Percentiles rank a stretch among this genome's conserved stretches.
phyloP scores from a whole-genome alignment of 2,329 filamentous ascomycete species.

The Fusarium nisikadoi region DNA sequence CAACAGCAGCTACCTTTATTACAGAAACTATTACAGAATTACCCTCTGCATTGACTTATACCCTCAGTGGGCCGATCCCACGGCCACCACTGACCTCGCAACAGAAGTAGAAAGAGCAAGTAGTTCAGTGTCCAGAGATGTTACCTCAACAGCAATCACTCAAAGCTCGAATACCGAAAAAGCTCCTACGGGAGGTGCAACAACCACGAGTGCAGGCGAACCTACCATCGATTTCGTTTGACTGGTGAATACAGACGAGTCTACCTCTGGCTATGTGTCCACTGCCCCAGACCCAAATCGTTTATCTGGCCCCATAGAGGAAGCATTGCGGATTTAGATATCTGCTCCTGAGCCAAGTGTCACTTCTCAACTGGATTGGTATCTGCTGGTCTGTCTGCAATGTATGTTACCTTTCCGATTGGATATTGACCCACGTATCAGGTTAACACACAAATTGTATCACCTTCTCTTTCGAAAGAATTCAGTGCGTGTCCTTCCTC shows the following conservation, averaged over 20 bases:
- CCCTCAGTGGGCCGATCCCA: not conserved
- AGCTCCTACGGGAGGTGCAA: not conserved
- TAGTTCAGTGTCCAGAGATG: not conserved
- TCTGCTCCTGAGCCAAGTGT: not conserved
- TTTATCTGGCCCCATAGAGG: no score
- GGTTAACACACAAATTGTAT: no score
- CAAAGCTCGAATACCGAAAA: not conserved
- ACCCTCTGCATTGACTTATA: not conserved
- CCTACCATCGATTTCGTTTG: not conserved
- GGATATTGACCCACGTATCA: fast-evolving
- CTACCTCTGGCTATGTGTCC: not conserved
- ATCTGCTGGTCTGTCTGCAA: not conserved
- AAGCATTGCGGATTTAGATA: not conserved
- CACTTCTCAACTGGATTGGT: not conserved
- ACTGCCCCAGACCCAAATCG: not conserved
- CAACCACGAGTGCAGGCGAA: not conserved
- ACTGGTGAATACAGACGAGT: not conserved
- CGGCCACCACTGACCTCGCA: not conserved
- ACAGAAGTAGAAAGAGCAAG: not conserved
- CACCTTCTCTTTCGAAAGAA: not conserved
- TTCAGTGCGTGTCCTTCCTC: fast-evolving
- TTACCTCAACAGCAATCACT: not conserved
- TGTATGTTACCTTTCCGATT: not conserved
- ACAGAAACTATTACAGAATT: not conserved
- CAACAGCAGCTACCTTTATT: not conserved